These are phyloP conservation scores for Yarrowia hollandica DNA, from an alignment of 805 yeast genomes.

Conservation along the genomic window DNA sequence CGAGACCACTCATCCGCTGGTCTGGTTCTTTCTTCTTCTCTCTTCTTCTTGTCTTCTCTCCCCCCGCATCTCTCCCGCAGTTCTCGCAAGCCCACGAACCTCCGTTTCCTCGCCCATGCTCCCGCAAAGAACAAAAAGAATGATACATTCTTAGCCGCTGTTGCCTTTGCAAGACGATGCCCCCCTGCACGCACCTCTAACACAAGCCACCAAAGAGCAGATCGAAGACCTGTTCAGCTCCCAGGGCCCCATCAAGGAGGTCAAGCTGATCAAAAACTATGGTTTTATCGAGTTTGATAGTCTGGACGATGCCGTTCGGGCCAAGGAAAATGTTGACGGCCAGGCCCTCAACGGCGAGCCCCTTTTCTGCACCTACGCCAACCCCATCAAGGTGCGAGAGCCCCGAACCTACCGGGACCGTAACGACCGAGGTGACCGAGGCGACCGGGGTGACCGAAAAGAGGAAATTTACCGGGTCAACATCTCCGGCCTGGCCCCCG, in stretches of 20 bases:
- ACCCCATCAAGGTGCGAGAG: conserved; percentile 36
- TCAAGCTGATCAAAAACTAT: conserved; percentile 52
- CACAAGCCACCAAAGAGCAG: conserved; percentile 37
- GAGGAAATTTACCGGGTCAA: conserved; percentile 35
- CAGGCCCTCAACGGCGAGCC: conserved; percentile 42
- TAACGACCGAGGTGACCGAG: conserved; percentile 34
- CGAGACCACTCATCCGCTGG: too few species aligned
- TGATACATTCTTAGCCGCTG: too few species aligned
- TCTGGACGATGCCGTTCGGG: conserved; percentile 39
- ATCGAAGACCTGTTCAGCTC: conserved; percentile 49
- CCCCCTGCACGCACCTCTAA: conserved; percentile 11
- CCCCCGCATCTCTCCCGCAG: too few species aligned
- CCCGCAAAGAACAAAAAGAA: too few species aligned
- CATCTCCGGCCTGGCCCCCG: conserved; percentile 37
- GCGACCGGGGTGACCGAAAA: conserved; percentile 33
- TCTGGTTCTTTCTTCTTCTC: too few species aligned
- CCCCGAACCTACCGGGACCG: conserved; percentile 33
- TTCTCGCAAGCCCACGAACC: too few species aligned
- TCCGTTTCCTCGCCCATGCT: too few species aligned
- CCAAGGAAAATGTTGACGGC: conserved; percentile 37
- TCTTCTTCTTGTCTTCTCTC: too few species aligned
- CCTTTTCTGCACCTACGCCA: conserved; percentile 41
- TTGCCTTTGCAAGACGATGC: too few species aligned
- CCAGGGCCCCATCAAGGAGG: conserved; percentile 56
- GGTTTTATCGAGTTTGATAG: conserved; percentile 41